These are phyloP conservation scores for Coemansia sp. DNA, from an alignment of 192 early-diverging fungal species.

Conservation along the genomic window DNA sequence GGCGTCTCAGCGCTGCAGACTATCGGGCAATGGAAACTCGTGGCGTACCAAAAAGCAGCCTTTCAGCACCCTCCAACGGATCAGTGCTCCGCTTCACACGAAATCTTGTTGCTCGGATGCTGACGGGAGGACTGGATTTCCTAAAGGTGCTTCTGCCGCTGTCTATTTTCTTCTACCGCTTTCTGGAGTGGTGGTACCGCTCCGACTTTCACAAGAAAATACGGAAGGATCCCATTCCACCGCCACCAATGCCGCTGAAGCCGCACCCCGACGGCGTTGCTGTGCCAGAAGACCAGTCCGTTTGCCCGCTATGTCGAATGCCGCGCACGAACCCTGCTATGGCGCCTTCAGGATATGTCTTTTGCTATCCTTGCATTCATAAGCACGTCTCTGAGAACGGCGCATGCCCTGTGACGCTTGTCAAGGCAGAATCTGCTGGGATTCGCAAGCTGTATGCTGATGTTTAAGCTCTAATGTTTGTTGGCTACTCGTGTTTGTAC, in stretches of 20 bases:
- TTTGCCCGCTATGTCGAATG: slow-evolving; percentile 77
- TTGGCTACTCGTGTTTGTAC: not conserved
- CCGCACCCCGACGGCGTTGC: slow-evolving; percentile 75
- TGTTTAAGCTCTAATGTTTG: slow-evolving; percentile 1
- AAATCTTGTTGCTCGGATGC: slow-evolving; percentile 55
- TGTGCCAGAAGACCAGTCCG: slow-evolving; percentile 68
- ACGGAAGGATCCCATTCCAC: slow-evolving; percentile 60
- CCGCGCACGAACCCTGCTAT: slow-evolving; percentile 83
- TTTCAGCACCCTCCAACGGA: slow-evolving; percentile 44
- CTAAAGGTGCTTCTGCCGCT: slow-evolving; percentile 79
- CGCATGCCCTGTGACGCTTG: slow-evolving; percentile 78
- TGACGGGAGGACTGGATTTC: slow-evolving; percentile 61
- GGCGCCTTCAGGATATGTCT: slow-evolving; percentile 85
- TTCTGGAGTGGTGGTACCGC: slow-evolving; percentile 96
- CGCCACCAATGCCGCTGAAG: slow-evolving; percentile 72
- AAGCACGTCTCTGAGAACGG: slow-evolving; percentile 68
- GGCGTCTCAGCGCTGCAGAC: slow-evolving; percentile 78
- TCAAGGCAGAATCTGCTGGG: slow-evolving; percentile 16
- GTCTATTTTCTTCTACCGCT: slow-evolving; percentile 91
- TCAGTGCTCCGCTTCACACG: slow-evolving; percentile 38
- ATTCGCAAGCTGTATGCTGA: slow-evolving; percentile 56
- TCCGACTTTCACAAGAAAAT: slow-evolving; percentile 70
- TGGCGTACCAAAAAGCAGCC: slow-evolving; percentile 42
- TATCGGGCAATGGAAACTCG: slow-evolving; percentile 59
- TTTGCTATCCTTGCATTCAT: slow-evolving; percentile 89